Base-by-base conservation (phyloP, 129 eudicot species). In the Scalesia atractyloides region DNA sequence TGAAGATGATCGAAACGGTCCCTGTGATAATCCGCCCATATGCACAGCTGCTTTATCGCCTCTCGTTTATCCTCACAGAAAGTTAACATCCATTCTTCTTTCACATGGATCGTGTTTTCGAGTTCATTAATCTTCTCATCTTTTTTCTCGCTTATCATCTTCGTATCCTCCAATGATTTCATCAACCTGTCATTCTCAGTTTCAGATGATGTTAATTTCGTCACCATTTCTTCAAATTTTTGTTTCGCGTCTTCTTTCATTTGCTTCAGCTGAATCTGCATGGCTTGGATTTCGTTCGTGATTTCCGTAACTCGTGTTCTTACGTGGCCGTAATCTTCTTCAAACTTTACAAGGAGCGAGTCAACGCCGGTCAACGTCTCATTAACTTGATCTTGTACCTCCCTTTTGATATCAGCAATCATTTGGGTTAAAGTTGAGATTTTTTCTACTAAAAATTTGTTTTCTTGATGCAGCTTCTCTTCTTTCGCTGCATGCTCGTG, bases 21-120 rank as follows among this genome's bases (percentile, higher is more conserved):
- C 0, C 79, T 92, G 59, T 89, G 88, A 81, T 89, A 82, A 58
- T 93, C 98, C 12, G 79, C 84, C 95, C 92, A 84, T 17, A 93
- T 68, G 48, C 95, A 89, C 74, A 93, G 66, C 83, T 93, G 95
- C 75, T 85, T 85, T 58, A 93, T 89, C 12, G 90, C 96, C 77
- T 93, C 95, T 30, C 84, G 82, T 76, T 93, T 93, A 82, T 87
- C 96, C 69, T 87, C 89, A 6, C 87, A 67, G 13, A 89, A 61
- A 19, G 69, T 73, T 68, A 68, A 43, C 1, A 93, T 74, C 61
- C 82, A 82, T 64, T 67, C 77, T 17, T 93, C 90, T 76, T 85
- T 89, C 76, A 82, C 83, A 8, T 43, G 80, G 72, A 92, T 72
- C 52, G 46, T 75, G 69, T 34, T 73, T 64, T 83, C 84, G 26